Evolutionary conservation across 2,329 filamentous ascomycete genomes (phyloP).

Genomic region (Dactylonectria estremocensis): DNA sequence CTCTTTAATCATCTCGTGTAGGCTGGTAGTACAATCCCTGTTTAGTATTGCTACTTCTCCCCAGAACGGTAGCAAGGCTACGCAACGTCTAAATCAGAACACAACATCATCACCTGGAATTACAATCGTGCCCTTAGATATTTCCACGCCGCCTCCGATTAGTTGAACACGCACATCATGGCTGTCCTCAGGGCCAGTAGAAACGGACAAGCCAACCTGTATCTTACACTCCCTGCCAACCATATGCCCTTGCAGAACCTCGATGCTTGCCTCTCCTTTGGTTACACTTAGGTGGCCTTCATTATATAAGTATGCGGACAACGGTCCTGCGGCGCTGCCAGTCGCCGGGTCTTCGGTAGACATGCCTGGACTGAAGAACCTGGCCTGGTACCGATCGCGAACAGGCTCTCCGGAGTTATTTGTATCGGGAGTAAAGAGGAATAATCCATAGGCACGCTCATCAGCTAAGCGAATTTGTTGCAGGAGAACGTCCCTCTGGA

Average conservation of each 20-base stretch:
- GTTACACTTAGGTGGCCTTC: conserved; percentile 20
- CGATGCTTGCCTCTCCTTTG: background rate
- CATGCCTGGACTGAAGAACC: conserved; percentile 45
- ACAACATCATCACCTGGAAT: background rate
- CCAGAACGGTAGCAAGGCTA: background rate
- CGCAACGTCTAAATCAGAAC: background rate
- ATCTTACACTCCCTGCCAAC: conserved; percentile 19
- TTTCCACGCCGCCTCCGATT: background rate
- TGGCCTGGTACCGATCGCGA: conserved; percentile 30
- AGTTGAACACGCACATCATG: background rate
- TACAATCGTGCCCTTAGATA: background rate
- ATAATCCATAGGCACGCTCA: conserved; percentile 6
- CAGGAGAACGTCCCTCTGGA: conserved; percentile 13
- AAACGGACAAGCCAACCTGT: conserved; percentile 2
- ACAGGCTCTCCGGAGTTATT: background rate
- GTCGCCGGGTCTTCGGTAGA: conserved; percentile 42
- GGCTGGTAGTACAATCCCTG: too few relatives aligned
- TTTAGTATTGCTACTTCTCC: too few relatives aligned
- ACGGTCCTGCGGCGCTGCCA: conserved; percentile 41
- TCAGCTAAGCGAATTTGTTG: conserved; percentile 9
- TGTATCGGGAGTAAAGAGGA: conserved; percentile 13
- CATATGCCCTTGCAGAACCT: conserved; percentile 17
- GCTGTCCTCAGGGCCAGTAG: background rate
- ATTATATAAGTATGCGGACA: conserved; percentile 34
- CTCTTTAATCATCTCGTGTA: too few relatives aligned